Evolutionary conservation across 2,329 filamentous ascomycete species (phyloP).

Genomic region (Lomentospora prolificans): DNA sequence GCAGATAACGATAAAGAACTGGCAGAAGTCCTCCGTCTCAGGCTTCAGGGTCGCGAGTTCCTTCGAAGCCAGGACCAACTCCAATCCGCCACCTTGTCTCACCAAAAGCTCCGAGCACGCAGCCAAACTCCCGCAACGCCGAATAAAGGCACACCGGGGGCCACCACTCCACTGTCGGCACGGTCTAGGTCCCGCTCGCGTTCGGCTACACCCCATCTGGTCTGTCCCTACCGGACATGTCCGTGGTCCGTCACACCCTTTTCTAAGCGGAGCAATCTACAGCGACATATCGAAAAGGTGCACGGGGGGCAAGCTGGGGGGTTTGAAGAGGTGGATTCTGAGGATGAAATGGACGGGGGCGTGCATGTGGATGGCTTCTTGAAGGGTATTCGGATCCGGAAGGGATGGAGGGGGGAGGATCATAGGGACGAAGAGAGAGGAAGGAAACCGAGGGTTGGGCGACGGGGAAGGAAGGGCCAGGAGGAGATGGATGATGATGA

Average conservation of each 20-base stretch:
- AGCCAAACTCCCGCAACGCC: slow-evolving; percentile 2
- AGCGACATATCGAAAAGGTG: slow-evolving; percentile 26
- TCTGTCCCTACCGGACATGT: slow-evolving; percentile 28
- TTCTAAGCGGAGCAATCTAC: slow-evolving; percentile 23
- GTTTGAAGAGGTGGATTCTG: slow-evolving; percentile 27
- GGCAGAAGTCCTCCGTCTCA: slow-evolving; percentile 16
- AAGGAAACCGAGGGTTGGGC: slow-evolving; percentile 17
- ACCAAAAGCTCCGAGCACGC: not conserved
- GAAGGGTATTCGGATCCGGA: slow-evolving; percentile 38
- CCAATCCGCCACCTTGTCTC: slow-evolving; percentile 8
- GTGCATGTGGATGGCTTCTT: slow-evolving; percentile 63
- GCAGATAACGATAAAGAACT: slow-evolving; percentile 16
- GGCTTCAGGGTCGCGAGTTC: slow-evolving; percentile 11
- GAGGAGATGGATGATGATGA: not conserved
- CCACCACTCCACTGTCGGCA: too few relatives aligned
- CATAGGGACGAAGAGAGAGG: slow-evolving; percentile 19
- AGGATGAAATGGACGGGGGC: slow-evolving; percentile 48
- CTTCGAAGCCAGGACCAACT: slow-evolving; percentile 3
- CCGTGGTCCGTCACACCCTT: slow-evolving; percentile 27
- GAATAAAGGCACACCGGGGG: not conserved
- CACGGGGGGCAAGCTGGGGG: slow-evolving; percentile 22
- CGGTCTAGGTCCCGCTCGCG: slow-evolving; percentile 8
- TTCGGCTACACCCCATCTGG: slow-evolving; percentile 17
- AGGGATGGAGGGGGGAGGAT: slow-evolving; percentile 32
- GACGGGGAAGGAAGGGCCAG: slow-evolving; percentile 10